These are phyloP conservation scores for Chlorella sp. DNA, from an alignment of 139 green algal species.

Conservation along the genomic window DNA sequence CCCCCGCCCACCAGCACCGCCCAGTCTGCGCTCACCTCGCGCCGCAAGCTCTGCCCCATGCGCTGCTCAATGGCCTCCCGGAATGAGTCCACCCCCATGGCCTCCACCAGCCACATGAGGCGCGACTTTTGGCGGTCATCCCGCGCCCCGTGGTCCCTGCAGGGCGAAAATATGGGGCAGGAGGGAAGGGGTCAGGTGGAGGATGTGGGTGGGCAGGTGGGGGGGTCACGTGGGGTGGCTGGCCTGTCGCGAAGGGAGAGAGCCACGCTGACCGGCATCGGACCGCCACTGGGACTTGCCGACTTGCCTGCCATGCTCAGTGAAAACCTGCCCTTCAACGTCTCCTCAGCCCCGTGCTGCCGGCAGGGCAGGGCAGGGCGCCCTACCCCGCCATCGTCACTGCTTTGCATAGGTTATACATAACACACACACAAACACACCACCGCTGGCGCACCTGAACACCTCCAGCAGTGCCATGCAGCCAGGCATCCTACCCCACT, in stretches of 20 bases:
- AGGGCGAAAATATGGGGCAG: not conserved
- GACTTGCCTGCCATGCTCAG: too few relatives aligned
- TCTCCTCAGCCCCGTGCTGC: too few relatives aligned
- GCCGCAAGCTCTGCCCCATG: constrained; percentile 70
- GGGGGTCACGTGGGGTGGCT: too few relatives aligned
- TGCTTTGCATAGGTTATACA: not conserved
- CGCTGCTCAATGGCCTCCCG: constrained; percentile 70
- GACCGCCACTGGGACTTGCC: too few relatives aligned
- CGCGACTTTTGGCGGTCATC: constrained; percentile 91
- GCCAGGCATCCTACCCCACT: constrained; percentile 76
- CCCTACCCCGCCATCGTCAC: not conserved
- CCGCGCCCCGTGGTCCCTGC: constrained; percentile 88
- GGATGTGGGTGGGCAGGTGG: not conserved
- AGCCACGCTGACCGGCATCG: too few relatives aligned
- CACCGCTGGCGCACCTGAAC: constrained; percentile 76
- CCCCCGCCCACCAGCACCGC: not conserved
- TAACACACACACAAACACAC: not conserved
- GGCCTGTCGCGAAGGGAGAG: too few relatives aligned
- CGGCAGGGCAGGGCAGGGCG: too few relatives aligned
- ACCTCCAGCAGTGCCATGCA: constrained; percentile 80
- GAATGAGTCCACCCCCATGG: constrained; percentile 81
- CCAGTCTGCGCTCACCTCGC: constrained; percentile 36
- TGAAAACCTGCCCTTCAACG: too few relatives aligned
- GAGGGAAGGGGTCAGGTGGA: not conserved
- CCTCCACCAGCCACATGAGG: constrained; percentile 97